phyloP scores from a whole-genome alignment of 345 rosid species.

The Melastoma malabathricum region DNA sequence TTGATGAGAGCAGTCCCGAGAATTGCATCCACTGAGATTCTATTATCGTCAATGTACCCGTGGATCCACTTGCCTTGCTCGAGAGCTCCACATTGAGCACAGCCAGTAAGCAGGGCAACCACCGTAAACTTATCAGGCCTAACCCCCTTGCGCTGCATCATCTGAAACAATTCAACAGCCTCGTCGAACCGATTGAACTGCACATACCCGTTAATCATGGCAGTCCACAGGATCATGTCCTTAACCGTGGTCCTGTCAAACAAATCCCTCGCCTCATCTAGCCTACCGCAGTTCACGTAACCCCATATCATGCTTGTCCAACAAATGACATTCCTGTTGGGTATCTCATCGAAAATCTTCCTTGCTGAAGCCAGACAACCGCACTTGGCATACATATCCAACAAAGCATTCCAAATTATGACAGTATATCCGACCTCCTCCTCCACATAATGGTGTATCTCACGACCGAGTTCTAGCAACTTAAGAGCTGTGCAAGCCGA shows the following conservation, averaged over 20 bases:
- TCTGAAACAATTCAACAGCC: constrained; percentile 39
- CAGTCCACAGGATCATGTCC: constrained; percentile 78
- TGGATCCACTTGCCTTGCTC: constrained; percentile 86
- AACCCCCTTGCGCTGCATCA: constrained; percentile 37
- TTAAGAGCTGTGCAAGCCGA: constrained; percentile 51
- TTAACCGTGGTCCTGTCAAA: constrained; percentile 55
- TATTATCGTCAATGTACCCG: constrained; percentile 34
- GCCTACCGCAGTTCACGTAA: constrained; percentile 33
- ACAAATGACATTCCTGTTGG: constrained; percentile 44
- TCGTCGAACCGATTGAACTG: constrained; percentile 49
- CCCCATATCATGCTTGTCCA: constrained; percentile 70
- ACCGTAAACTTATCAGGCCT: constrained; percentile 48
- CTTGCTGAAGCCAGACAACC: constrained; percentile 41
- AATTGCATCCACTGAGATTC: constrained; percentile 33
- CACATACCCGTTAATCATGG: constrained; percentile 75
- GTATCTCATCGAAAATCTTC: constrained; percentile 31
- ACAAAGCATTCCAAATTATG: constrained; percentile 46
- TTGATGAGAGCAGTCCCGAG: constrained; percentile 66
- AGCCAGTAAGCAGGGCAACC: constrained; percentile 68
- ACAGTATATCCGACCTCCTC: constrained; percentile 26
- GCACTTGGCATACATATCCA: constrained; percentile 67
- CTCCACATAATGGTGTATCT: constrained; percentile 30
- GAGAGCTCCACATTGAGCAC: constrained; percentile 59
- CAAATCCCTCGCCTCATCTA: constrained; percentile 48
- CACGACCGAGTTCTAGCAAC: constrained; percentile 38